Base-by-base conservation (phyloP, 495 filamentous ascomycete genomes). In the Hyphodiscus hymeniophilus region DNA sequence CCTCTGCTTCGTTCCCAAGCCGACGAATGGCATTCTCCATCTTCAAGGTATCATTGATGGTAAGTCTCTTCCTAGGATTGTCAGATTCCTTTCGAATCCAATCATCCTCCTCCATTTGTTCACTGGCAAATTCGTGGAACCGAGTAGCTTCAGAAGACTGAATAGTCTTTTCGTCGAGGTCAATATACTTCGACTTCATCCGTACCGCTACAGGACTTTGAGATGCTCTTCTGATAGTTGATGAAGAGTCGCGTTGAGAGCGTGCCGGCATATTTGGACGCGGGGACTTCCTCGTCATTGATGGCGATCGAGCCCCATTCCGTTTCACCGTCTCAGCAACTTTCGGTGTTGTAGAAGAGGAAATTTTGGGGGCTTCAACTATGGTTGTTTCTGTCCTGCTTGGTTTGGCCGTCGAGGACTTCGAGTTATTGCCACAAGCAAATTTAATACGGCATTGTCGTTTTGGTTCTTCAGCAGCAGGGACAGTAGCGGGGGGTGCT, bases 61-160 rank as follows among this genome's bases (percentile, higher is more conserved):
- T 95, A 34, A 95, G 73, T 58, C 84, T 85, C 26, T 75, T 70
- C 40, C 73, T 69, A 50, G 81, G 71, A 18, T 63, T 41, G 64
- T 81, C 42, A 63, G 74, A 30, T 38, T 84, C 74, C 47, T 82
- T 79, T 32, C 74, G 78, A 20, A 86, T 81, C 89, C 89, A 95
- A 58, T 92, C 89, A 50, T 94, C 89, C 52, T 90, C 84, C 52
- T 84, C 77, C 23, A 81, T 76, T 47, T 82, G 72, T 26, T 82
- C 85, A 59, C 83, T 90, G 10, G 87, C 90, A 64, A 97, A 96
- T 57, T 95, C 92, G 61, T 96, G 88, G 62, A 97, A 96, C 16
- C 85, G 79, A 53, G 82, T 82, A 46, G 71, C 80, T 66, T 79
- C 87, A 40, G 73, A 82, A 59, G 65, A 66, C 45, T 80, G 71